Conservation (phyloP, 2,329 filamentous ascomycete species). For the Endoconidiophora polonica region DNA sequence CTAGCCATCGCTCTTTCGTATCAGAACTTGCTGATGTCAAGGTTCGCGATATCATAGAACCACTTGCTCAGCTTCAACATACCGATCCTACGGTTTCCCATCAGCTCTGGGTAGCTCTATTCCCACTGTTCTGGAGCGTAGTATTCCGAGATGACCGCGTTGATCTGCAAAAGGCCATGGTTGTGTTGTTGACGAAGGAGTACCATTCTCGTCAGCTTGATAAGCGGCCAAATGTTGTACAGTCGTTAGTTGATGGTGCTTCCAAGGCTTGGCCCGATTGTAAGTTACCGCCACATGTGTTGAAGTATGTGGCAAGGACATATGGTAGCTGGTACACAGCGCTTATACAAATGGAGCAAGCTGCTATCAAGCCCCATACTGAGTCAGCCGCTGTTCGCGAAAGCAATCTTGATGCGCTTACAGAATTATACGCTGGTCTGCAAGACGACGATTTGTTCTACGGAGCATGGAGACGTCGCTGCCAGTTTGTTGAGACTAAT, state of each 20-base stretch:
- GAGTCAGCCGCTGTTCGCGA: slow-evolving; percentile 76
- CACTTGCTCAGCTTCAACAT: slow-evolving; percentile 82
- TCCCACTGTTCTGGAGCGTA: slow-evolving; percentile 87
- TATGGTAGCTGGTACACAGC: slow-evolving; percentile 98
- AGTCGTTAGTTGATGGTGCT: slow-evolving; percentile 76
- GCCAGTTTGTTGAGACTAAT: slow-evolving; percentile 95
- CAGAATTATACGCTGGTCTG: slow-evolving; percentile 76
- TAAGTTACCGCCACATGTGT: slow-evolving; percentile 85
- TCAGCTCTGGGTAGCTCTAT: slow-evolving; percentile 78
- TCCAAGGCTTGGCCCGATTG: slow-evolving; percentile 73
- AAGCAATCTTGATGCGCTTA: slow-evolving; percentile 88
- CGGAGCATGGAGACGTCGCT: slow-evolving; percentile 85
- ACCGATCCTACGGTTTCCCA: slow-evolving; percentile 67
- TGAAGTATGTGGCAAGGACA: slow-evolving; percentile 86
- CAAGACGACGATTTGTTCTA: slow-evolving; percentile 97
- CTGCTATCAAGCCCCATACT: slow-evolving; percentile 65
- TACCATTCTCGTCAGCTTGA: slow-evolving; percentile 91
- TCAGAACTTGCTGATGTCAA: slow-evolving; percentile 71
- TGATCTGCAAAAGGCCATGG: slow-evolving; percentile 80
- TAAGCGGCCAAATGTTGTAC: slow-evolving; percentile 85
- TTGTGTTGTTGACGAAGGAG: slow-evolving; percentile 82
- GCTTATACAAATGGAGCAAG: slow-evolving; percentile 74
- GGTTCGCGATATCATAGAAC: slow-evolving; percentile 75
- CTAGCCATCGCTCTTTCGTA: slow-evolving; percentile 67
- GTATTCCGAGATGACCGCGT: slow-evolving; percentile 72